phyloP scores from a whole-genome alignment of 108 stramenopile genomes.

The Stephanodiscus minutulus region DNA sequence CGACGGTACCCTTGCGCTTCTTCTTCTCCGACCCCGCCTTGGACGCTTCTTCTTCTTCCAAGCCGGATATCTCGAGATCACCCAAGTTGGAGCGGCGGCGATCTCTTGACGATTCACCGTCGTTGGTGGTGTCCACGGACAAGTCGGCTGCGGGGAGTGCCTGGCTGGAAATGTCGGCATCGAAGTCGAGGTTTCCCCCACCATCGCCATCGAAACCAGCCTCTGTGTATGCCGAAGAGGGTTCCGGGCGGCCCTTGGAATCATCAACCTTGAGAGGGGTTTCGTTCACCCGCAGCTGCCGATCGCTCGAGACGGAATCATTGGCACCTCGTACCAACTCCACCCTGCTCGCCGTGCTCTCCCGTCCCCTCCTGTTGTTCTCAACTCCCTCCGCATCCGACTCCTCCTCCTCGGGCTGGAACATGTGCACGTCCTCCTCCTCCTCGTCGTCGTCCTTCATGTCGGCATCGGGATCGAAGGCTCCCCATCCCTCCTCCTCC shows the following conservation, averaged over 20 bases:
- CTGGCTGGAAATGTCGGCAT: constrained; percentile 32
- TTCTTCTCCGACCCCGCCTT: constrained; percentile 25
- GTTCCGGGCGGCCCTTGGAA: constrained; percentile 20
- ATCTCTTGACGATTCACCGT: constrained; percentile 43
- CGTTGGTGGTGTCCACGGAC: constrained; percentile 52
- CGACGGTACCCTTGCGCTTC: constrained; percentile 36
- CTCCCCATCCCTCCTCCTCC: constrained; percentile 81
- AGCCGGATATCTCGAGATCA: constrained; percentile 46
- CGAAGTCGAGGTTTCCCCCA: constrained; percentile 45
- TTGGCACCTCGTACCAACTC: constrained; percentile 75
- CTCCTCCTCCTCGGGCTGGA: constrained; percentile 53
- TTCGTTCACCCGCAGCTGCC: constrained; percentile 45
- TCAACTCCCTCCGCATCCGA: constrained; percentile 26
- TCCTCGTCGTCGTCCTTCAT: constrained; percentile 56
- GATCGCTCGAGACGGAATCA: constrained; percentile 49
- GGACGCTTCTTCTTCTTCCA: constrained; percentile 27
- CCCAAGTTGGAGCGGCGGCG: constrained; percentile 43
- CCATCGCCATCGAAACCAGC: constrained; percentile 30
- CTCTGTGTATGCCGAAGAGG: constrained; percentile 25
- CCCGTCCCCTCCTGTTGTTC: constrained; percentile 37
- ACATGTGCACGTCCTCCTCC: constrained; percentile 45
- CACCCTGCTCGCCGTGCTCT: constrained; percentile 64
- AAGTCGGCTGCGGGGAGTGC: constrained; percentile 44
- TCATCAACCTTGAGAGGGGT: constrained; percentile 33
- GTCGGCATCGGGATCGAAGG: constrained; percentile 86